Conservation (phyloP, 208 protist genomes). For the Herpetomonas tarakana region DNA sequence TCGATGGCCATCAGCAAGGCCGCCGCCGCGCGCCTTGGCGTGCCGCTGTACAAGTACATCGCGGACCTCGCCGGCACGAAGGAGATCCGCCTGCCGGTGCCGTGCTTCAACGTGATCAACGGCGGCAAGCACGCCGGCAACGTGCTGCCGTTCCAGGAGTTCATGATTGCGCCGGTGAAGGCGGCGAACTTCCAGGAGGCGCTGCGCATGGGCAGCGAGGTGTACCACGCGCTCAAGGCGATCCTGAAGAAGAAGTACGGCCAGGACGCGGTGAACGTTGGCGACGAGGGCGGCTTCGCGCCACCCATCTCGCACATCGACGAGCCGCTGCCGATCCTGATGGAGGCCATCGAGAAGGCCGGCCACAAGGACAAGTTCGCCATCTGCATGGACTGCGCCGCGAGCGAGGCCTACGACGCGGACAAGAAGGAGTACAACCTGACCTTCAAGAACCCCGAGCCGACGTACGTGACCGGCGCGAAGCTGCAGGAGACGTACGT, state of each 20-base stretch:
- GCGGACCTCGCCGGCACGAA: constrained; percentile 89
- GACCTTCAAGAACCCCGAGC: constrained; percentile 95
- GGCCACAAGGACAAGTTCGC: constrained; percentile 95
- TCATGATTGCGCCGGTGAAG: constrained; percentile 98
- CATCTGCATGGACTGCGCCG: constrained; percentile 99
- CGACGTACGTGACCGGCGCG: constrained; percentile 65
- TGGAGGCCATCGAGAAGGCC: constrained; percentile 95
- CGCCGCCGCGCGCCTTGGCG: constrained; percentile 77
- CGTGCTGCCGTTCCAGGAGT: constrained; percentile 94
- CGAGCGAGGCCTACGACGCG: constrained; percentile 97
- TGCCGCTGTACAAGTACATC: constrained; percentile 97
- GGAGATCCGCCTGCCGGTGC: constrained; percentile 87
- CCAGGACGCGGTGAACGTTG: constrained; percentile 93
- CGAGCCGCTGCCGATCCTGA: constrained; percentile 96
- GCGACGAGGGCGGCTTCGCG: constrained; percentile 99
- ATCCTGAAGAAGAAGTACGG: constrained; percentile 98
- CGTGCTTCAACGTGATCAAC: constrained; percentile 99
- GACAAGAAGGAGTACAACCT: constrained; percentile 95
- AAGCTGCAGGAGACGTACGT: constrained; percentile 93
- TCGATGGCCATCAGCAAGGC: constrained; percentile 98
- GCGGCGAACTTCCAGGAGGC: constrained; percentile 95
- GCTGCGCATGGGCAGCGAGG: constrained; percentile 96
- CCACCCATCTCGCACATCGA: constrained; percentile 94
- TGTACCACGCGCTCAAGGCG: constrained; percentile 98
- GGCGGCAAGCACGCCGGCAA: constrained; percentile 99